A percentile compares a stretch with the other conserved stretches of the same genome.
phyloP scores from a whole-genome alignment of 202 grass and related monocot genomes.

The Carex sylvatica region DNA sequence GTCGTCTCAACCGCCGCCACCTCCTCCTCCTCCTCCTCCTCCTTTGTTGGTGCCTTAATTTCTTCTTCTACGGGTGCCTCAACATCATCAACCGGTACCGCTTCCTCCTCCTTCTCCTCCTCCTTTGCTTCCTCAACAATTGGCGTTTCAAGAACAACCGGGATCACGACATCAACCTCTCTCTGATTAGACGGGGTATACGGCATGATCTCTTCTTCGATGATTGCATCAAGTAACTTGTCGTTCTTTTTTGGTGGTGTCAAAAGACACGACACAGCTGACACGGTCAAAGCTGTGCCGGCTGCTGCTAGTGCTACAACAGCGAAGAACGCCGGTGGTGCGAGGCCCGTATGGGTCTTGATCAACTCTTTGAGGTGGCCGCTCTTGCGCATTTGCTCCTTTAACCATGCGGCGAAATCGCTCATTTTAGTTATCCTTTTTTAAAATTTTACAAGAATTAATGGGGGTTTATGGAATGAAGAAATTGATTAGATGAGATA shows the following conservation, averaged over 20 bases:
- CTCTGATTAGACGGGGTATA: background rate
- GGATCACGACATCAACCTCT: background rate
- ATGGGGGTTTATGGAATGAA: background rate
- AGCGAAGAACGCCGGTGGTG: slow-evolving; percentile 7
- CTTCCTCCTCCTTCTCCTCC: background rate
- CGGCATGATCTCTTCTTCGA: slow-evolving; percentile 4
- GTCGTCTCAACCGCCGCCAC: background rate
- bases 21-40: background rate
- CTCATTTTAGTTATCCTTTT: slow-evolving; percentile 7
- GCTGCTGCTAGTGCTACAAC: background rate
- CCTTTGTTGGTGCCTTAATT: background rate
- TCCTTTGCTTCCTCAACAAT: background rate
- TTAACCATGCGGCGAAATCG: slow-evolving; percentile 18
- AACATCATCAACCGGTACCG: background rate
- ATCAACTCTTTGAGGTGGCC: slow-evolving; percentile 20
- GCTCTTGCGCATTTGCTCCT: slow-evolving; percentile 4
- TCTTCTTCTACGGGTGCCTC: background rate
- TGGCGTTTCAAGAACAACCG: background rate
- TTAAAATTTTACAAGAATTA: background rate
- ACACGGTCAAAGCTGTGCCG: slow-evolving; percentile 6
- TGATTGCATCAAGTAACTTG: background rate
- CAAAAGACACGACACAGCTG: slow-evolving; percentile 1
- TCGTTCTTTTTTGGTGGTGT: background rate
- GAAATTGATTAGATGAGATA: background rate
- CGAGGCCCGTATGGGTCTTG: slow-evolving; percentile 16